A percentile compares a stretch with the other conserved stretches of the same genome.
Evolutionary conservation across 805 yeast species (phyloP).

Genomic region (Pichia heedii): DNA sequence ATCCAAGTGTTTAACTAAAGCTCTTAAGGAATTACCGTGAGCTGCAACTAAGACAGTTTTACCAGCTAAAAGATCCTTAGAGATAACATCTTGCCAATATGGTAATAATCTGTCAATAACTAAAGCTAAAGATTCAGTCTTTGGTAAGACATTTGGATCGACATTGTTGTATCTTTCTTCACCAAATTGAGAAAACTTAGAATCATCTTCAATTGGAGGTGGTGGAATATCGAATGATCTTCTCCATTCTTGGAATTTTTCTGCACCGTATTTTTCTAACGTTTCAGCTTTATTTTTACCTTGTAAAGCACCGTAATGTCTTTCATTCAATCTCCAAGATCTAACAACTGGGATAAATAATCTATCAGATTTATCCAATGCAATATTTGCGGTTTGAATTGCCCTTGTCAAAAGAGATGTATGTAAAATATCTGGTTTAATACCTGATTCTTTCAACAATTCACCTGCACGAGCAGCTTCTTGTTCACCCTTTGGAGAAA

Average conservation of each 20-base stretch:
- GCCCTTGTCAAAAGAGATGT: constrained; percentile 92
- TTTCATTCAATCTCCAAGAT: constrained; percentile 97
- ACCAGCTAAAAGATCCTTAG: constrained; percentile 73
- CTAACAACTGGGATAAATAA: constrained; percentile 86
- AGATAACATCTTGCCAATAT: constrained; percentile 90
- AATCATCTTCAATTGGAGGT: constrained; percentile 70
- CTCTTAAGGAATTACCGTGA: constrained; percentile 98
- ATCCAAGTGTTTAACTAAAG: constrained; percentile 91
- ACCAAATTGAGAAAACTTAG: constrained; percentile 75
- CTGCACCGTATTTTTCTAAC: constrained; percentile 78
- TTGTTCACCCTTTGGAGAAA: constrained; percentile 74
- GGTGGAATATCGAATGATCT: constrained; percentile 97
- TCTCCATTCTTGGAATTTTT: constrained; percentile 94
- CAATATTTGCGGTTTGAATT: constrained; percentile 94
- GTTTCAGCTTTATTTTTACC: constrained; percentile 97
- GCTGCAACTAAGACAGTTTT: constrained; percentile 93
- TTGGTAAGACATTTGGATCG: constrained; percentile 82
- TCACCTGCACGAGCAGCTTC: constrained; percentile 95
- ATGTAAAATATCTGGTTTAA: constrained; percentile 79
- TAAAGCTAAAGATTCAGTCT: constrained; percentile 88
- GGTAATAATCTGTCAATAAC: constrained; percentile 96
- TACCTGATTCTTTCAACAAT: constrained; percentile 76
- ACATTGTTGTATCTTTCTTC: constrained; percentile 80
- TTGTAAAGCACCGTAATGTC: constrained; percentile 98
- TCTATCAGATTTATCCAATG: constrained; percentile 81